phyloP scores from a whole-genome alignment of 371 early-diverging fungal species.

The Syncephalis fuscata region DNA sequence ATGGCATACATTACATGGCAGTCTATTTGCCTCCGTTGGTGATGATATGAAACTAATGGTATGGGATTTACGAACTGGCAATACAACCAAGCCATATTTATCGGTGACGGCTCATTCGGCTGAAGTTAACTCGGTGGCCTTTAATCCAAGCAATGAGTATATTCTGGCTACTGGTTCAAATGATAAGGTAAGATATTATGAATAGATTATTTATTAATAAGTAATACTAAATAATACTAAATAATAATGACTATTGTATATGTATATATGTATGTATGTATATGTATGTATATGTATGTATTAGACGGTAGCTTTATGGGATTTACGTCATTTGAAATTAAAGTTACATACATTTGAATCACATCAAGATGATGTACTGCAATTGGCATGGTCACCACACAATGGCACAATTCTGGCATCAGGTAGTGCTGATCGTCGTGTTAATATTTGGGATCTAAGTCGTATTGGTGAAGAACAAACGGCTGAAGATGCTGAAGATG shows the following conservation, averaged over 20 bases:
- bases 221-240: no score
- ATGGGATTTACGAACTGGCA: constrained; percentile 48
- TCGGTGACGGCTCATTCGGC: constrained; percentile 70
- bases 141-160: constrained; percentile 74
- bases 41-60: constrained; percentile 85
- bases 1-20: constrained; percentile 67
- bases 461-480: constrained; percentile 90
- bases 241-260: no score
- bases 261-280: neutral
- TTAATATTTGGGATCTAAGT: constrained; percentile 93
- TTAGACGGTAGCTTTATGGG: constrained; percentile 88
- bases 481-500: constrained; percentile 94
- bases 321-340: constrained; percentile 73
- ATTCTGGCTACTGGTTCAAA: constrained; percentile 91
- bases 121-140: constrained; percentile 89
- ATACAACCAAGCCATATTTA: constrained; percentile 36
- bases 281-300: neutral
- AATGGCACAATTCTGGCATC: constrained; percentile 84
- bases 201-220: no score
- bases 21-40: constrained; percentile 89
- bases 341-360: constrained; percentile 74
- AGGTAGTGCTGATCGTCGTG: constrained; percentile 78
- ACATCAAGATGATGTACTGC: constrained; percentile 86
- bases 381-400: constrained; percentile 92
- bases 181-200: constrained; percentile 49